Evolutionary conservation across 768 basidiomycete species (phyloP), one percentile per base, ranked within the genome.

Genomic region (Hirschioporus abietinus): DNA sequence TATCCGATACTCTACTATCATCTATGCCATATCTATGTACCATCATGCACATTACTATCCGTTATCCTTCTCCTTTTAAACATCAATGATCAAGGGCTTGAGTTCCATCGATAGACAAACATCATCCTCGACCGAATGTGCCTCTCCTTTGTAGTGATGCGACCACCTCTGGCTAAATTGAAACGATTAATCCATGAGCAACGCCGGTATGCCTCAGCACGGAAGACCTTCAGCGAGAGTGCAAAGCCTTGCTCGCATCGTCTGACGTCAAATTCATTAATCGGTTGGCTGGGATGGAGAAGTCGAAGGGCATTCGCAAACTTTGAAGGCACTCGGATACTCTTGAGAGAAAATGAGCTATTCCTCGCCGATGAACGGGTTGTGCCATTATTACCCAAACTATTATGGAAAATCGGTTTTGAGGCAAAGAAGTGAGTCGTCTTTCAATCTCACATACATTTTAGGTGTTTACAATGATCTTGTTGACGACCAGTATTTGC

Each of bases 231-330:
- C 96, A 99, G 72, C 82, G 96, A 60, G 84, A 94, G 74, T 99
- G 97, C 83, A 99, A 99, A 77, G 93, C 96, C 74, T 88, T 97
- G 12, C 81, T 99, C 8, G 88, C 88, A 61, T 78, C 79, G 63
- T 81, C 92, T 60, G 83, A 87, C 63, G 88, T 99, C 81, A 91
- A 90, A 71, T 99, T 98, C 71, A 90, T 99, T 73, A 89, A 87
- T 26, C 83, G 95, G 36, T 95, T 99, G 42, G 93, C 99, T 62
- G 96, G 95, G 18, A 78, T 98, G 60, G 83, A 84, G 68, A 98
- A 99, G 76, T 84, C 99, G 67, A 94, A 93, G 79, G 96, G 96
- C 25, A 98, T n/a, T n/a, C n/a, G n/a, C n/a, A n/a, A n/a, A n/a
- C n/a, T n/a, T n/a, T n/a, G n/a, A n/a, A n/a, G n/a, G n/a, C n/a